Percentiles rank a stretch among this genome's conserved stretches.
These are phyloP conservation scores for Pisolithus marmoratus DNA, from an alignment of 768 basidiomycete genomes.

Conservation along the genomic window DNA sequence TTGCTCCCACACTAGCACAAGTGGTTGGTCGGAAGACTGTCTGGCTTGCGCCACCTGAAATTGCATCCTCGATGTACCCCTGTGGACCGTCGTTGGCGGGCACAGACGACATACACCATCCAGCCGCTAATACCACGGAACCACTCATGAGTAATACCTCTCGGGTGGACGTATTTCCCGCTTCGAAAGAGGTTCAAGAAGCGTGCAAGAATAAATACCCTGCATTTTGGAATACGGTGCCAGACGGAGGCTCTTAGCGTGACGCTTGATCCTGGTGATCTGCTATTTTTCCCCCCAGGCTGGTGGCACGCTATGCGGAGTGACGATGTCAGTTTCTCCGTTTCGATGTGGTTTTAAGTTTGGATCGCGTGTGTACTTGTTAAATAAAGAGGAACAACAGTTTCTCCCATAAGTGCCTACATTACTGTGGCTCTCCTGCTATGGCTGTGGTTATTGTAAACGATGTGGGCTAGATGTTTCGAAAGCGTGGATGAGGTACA, in stretches of 20 bases:
- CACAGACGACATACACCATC: conserved; percentile 25
- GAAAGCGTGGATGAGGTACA: no score
- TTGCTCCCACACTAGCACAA: conserved; percentile 53
- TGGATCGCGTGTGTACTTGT: conserved; percentile 14
- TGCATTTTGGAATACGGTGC: conserved; percentile 51
- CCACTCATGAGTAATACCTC: conserved; percentile 78
- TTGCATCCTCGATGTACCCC: conserved; percentile 55
- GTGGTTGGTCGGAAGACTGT: conserved; percentile 85
- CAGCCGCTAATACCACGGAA: conserved; percentile 33
- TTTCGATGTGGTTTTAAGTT: conserved; percentile 85
- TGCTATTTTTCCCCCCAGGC: conserved; percentile 84
- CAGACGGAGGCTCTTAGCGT: conserved; percentile 54
- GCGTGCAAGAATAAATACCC: conserved; percentile 31
- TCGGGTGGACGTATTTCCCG: conserved; percentile 69
- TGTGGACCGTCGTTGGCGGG: conserved; percentile 24
- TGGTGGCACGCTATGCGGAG: conserved; percentile 95
- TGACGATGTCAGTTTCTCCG: conserved; percentile 76
- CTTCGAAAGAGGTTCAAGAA: conserved; percentile 16
- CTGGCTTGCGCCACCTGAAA: conserved; percentile 79
- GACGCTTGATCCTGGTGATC: conserved; percentile 74
- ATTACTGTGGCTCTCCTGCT: not conserved
- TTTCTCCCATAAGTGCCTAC: no score
- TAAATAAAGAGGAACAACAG: no score
- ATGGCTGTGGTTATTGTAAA: no score
- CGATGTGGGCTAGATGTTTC: no score